Evolutionary conservation across 805 yeast genomes (phyloP).

Genomic region (Kuraishia piskuri): DNA sequence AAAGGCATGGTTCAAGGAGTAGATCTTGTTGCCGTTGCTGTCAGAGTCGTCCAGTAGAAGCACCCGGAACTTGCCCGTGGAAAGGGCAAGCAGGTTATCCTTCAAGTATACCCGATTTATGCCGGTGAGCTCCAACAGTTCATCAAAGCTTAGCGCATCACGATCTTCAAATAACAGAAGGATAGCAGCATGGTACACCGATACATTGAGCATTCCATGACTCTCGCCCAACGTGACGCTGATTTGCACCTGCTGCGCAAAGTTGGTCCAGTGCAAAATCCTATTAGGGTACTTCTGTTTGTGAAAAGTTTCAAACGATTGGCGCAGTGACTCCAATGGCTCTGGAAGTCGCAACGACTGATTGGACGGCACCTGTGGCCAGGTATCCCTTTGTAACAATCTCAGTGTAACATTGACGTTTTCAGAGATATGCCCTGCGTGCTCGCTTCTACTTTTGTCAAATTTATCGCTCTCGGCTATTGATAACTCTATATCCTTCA

Average conservation of each 20-base stretch:
- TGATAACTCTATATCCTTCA: background rate
- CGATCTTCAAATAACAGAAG: slow-evolving; percentile 1
- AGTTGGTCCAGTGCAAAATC: background rate
- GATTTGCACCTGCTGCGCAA: background rate
- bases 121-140: background rate
- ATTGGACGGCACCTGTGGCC: background rate
- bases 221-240: background rate
- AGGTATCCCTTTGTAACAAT: background rate
- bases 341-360: background rate
- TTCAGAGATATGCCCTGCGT: background rate
- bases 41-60: background rate
- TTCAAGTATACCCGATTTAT: background rate
- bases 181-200: slow-evolving; percentile 2
- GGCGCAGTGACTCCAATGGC: background rate
- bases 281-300: background rate
- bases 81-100: background rate
- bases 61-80: background rate
- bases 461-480: background rate
- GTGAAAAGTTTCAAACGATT: background rate
- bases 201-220: background rate
- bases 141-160: background rate
- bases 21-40: background rate
- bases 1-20: background rate
- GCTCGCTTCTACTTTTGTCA: background rate
- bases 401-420: background rate